Evolutionary conservation across 805 yeast species (phyloP).

Genomic region (Metschnikowia chrysomelidarum): DNA sequence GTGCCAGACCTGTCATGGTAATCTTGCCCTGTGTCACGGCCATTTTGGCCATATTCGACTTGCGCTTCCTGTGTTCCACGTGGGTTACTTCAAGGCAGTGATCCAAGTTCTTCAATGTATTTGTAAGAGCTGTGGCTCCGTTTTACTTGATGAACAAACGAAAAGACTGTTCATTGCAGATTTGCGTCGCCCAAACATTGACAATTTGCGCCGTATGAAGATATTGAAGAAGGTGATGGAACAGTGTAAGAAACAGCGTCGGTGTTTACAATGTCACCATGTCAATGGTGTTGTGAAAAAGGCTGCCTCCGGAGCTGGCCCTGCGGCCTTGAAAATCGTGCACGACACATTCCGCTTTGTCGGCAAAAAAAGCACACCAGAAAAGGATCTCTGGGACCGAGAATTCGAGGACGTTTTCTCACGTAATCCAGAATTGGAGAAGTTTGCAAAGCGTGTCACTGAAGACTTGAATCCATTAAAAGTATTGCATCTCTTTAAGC

Average conservation of each 20-base stretch:
- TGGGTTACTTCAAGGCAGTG: conserved; percentile 92
- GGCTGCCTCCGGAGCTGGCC: conserved; percentile 87
- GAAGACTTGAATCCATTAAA: conserved; percentile 94
- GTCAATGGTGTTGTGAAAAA: conserved; percentile 96
- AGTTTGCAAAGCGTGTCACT: conserved; percentile 78
- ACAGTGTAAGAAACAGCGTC: conserved; percentile 92
- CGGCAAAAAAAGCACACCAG: conserved; percentile 85
- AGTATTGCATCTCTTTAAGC: conserved; percentile 83
- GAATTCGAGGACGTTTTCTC: conserved; percentile 75
- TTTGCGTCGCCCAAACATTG: conserved; percentile 81
- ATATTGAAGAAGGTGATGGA: conserved; percentile 78
- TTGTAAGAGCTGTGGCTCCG: conserved; percentile 83
- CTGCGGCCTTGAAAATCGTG: conserved; percentile 91
- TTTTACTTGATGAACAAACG: conserved; percentile 69
- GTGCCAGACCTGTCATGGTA: conserved; percentile 90
- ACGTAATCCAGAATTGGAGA: conserved; percentile 83
- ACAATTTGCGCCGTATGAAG: conserved; percentile 89
- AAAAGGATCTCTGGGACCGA: conserved; percentile 81
- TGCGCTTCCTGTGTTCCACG: conserved; percentile 95
- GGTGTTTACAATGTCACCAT: conserved; percentile 84
- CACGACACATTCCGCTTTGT: conserved; percentile 96
- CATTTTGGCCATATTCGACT: conserved; percentile 95
- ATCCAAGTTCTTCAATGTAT: conserved; percentile 85
- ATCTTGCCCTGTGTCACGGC: conserved; percentile 93
- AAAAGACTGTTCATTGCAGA: conserved; percentile 73